Evolutionary conservation across 176 grass and related monocot species (phyloP).

Genomic region (Lolium rigidum): DNA sequence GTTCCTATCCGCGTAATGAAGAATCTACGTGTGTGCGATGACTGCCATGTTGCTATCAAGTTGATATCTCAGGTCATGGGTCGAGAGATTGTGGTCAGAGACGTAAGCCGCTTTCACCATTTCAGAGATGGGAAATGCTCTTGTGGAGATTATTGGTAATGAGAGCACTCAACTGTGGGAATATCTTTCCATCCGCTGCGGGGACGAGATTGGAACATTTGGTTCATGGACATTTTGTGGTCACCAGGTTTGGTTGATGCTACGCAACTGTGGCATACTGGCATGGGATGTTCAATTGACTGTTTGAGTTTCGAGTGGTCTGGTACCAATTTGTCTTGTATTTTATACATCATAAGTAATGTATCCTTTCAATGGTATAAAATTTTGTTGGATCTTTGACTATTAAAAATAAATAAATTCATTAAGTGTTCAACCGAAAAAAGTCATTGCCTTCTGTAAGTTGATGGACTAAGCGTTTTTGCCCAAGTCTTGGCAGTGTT

Average conservation of each 20-base stretch:
- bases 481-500: conserved; percentile 23
- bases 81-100: conserved; percentile 74
- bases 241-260: conserved; percentile 24
- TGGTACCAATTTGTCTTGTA: not conserved
- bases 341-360: not conserved
- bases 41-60: conserved; percentile 81
- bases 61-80: conserved; percentile 59
- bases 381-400: not conserved
- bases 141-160: conserved; percentile 77
- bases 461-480: too few relatives aligned
- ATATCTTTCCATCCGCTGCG: conserved; percentile 17
- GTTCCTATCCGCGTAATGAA: conserved; percentile 79
- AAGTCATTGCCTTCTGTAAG: not conserved
- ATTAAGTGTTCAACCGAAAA: not conserved
- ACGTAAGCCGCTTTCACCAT: conserved; percentile 78
- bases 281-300: not conserved
- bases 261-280: not conserved
- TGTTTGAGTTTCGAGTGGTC: conserved; percentile 21
- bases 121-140: conserved; percentile 72
- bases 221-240: conserved; percentile 6
- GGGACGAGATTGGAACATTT: not conserved
- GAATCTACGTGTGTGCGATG: conserved; percentile 73
- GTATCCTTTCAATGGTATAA: not conserved
- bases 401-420: not conserved
- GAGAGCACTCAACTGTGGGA: not conserved